These are phyloP conservation scores for Jimgerdemannia lactiflua DNA, from an alignment of 192 early-diverging fungal species.

Conservation along the genomic window DNA sequence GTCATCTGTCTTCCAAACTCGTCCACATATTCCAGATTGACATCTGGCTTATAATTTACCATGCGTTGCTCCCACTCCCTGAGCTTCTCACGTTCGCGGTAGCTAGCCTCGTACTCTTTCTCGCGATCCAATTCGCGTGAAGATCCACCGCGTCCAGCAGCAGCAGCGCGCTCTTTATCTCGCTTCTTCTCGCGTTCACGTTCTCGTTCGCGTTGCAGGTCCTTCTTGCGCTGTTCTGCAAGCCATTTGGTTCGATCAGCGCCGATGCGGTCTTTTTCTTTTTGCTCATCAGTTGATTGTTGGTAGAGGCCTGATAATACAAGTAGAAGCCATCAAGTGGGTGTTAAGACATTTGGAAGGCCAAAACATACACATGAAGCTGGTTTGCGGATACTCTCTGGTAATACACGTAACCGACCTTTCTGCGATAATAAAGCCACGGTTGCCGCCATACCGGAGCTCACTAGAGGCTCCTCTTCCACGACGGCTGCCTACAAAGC, in stretches of 20 bases:
- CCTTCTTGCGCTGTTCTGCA: constrained; percentile 61
- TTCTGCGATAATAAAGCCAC: constrained; percentile 78
- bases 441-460: constrained; percentile 78
- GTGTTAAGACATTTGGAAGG: background rate
- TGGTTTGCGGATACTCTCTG: background rate
- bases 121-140: constrained; percentile 24
- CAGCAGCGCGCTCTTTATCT: constrained; percentile 37
- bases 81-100: constrained; percentile 59
- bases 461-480: constrained; percentile 80
- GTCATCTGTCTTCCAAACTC: constrained; percentile 77
- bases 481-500: constrained; percentile 17
- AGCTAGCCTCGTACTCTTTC: constrained; percentile 47
- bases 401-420: constrained; percentile 42
- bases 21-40: constrained; percentile 91
- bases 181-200: constrained; percentile 67
- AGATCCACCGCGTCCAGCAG: constrained; percentile 19
- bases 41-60: constrained; percentile 87
- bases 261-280: constrained; percentile 57
- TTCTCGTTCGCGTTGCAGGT: constrained; percentile 57
- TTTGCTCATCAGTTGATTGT: constrained; percentile 64
- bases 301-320: constrained; percentile 27
- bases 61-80: constrained; percentile 81
- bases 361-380: background rate
- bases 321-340: background rate
- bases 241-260: constrained; percentile 69